Evolutionary conservation across 257 asterid genomes (phyloP).

Genomic region (Forsythia suspensa): DNA sequence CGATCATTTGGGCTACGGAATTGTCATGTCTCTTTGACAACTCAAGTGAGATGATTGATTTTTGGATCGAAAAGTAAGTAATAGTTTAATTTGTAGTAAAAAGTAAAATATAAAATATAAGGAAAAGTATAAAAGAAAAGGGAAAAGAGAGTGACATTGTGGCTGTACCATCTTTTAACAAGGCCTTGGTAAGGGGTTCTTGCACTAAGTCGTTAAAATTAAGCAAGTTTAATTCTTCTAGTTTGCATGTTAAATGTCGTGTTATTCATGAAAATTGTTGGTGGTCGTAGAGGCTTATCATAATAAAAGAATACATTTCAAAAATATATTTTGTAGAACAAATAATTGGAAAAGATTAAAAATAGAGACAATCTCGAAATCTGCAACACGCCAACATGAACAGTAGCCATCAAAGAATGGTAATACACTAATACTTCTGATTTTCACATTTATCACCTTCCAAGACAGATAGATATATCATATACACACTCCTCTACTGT

Average conservation of each 20-base stretch:
- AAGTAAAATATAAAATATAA: too few species aligned
- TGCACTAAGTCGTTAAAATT: too few species aligned
- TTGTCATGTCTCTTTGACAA: not conserved
- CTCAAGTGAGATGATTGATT: not conserved
- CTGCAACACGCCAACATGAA: conserved; percentile 1
- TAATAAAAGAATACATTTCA: too few species aligned
- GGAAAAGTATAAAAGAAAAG: not conserved
- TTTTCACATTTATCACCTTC: not conserved
- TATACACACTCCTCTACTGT: not conserved
- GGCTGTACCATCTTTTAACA: too few species aligned
- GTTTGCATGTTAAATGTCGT: too few species aligned
- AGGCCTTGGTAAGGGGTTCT: too few species aligned
- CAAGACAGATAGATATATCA: not conserved
- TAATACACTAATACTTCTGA: not conserved
- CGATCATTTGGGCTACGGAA: too few species aligned
- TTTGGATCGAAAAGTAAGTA: not conserved
- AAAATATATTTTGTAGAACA: not conserved
- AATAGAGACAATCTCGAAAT: conserved; percentile 13
- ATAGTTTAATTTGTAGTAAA: too few species aligned
- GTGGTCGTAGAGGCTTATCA: too few species aligned
- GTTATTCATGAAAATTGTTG: too few species aligned
- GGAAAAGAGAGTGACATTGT: too few species aligned
- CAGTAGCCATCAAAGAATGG: not conserved
- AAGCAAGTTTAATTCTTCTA: too few species aligned
- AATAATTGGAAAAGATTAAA: not conserved